Evolutionary conservation across 2,329 filamentous ascomycete genomes (phyloP), one percentile per base, ranked within the genome.

Genomic region (Ceratocystis variospora): DNA sequence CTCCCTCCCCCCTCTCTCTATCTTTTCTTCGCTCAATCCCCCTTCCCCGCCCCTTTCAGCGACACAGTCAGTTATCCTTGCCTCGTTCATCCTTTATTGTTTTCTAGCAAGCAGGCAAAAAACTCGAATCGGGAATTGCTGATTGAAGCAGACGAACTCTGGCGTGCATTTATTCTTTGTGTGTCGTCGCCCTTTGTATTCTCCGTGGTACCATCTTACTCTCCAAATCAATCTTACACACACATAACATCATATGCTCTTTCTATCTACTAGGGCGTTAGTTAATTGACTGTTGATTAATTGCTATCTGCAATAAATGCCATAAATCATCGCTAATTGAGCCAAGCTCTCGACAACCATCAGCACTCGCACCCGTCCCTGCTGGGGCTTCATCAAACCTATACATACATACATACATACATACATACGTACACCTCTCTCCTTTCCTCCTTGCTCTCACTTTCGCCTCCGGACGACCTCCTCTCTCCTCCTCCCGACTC

Each of bases 401-500:
- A 41, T 41, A 15, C 37, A 12, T 41, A 28, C 28, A 28, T 28
- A 41, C 28, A 28, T 28, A 28, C 28, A 41, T 41, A 15, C 37
- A 12, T 41, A 28, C 28, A 28, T 5, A 41, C 37, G 12, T 12
- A 41, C 12, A 41, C 37, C 37, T 15, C 37, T 15, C 10, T 15
- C 28, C 28, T 37, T 37, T 41, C 37, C 10, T 2, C 12, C 37
- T 41, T 41, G 37, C 37, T 41, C 37, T 41, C 37, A 1, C 37
- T 10, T 41, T 15, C 37, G 37, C 37, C 37, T 41, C 4, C 10
- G 12, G 10, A 15, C 37, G 12, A 3, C 37, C 31, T 63, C 59
- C 44, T 22, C 53, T 62, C 22, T 71, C 71, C 57, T 68, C 67
- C 66, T 69, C 70, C 69, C 70, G 37, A 41, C 12, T 41, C 37